Base-by-base conservation (phyloP, 2,329 filamentous ascomycete genomes). In the Emericellopsis cladophorae region DNA sequence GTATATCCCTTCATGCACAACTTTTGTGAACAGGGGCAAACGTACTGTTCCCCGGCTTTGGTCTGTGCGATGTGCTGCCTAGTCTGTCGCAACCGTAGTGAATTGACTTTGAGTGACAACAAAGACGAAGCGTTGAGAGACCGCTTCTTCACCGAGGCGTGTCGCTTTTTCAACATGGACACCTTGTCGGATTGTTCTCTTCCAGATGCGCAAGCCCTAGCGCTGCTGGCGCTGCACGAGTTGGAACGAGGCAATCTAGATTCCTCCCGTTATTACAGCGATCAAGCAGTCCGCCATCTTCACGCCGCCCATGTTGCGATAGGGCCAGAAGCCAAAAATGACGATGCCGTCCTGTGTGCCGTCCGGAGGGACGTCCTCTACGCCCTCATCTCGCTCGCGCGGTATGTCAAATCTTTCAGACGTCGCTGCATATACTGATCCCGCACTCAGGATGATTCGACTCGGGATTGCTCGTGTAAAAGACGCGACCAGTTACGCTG, bases 1-100 rank as follows among this genome's bases (percentile, higher is more conserved):
- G n/a, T 34, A 40, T 22, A 11, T 40, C 10, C 39, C 18, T 40
- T 40, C 31, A 40, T 40, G 39, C 39, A 29, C 5, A 31, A 40
- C 22, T 40, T 34, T 9, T 11, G 7, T 3, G 14, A 23, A n/a
- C 31, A 32, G 23, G 24, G 16, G 9, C 34, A 31, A 15, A 32
- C 14, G 7, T 37, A 41, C 29, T 41, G 40, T 24, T 41, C 40
- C 8, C 16, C 40, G 11, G 40, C 40, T 11, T 23, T 41, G 33
- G 12, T 41, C 9, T 14, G 23, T 12, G 34, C 39, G 6, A 40
- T 40, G 15, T 40, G 31, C 31, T 40, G 39, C 39, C 31, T 40
- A 15, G 29, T 31, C 4, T 40, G 39, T 32, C 31, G 39, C 18
- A 21, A 21, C 18, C 38, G n/a, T 40, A 12, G 24, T 32, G 26